Conservation (phyloP, 768 basidiomycete genomes). For the Gautieria morchelliformis region DNA sequence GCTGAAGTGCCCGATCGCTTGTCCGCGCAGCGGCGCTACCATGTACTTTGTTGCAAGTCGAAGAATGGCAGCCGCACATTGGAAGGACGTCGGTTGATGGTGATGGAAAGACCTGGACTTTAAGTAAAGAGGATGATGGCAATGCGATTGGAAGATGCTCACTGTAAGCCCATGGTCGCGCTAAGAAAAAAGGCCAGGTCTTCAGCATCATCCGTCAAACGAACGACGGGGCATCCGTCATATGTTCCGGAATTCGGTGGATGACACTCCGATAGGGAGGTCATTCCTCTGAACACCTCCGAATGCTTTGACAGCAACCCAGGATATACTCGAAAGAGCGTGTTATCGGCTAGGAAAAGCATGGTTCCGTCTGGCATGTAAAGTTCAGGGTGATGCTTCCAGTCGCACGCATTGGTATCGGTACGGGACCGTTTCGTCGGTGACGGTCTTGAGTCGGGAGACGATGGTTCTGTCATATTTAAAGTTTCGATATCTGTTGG, state of each 20-base stretch:
- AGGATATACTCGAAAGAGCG: conserved; percentile 18
- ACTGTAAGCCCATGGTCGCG: conserved; percentile 6
- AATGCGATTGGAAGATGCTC: conserved; percentile 7
- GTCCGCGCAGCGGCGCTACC: neutral
- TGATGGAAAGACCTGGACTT: neutral
- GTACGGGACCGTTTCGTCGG: neutral
- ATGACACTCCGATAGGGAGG: conserved; percentile 13
- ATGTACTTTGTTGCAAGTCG: conserved; percentile 2
- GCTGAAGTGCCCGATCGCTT: conserved; percentile 1
- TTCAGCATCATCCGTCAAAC: conserved; percentile 14
- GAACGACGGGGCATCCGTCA: conserved; percentile 19
- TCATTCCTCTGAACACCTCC: conserved; percentile 18
- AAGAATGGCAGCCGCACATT: neutral
- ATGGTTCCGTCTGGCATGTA: conserved; percentile 20
- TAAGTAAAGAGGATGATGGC: neutral
- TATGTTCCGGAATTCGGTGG: conserved; percentile 12
- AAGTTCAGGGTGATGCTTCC: conserved; percentile 14
- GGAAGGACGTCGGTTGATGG: neutral
- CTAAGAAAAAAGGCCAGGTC: conserved; percentile 12
- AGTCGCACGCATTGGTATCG: neutral
- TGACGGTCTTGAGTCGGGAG: too few relatives aligned
- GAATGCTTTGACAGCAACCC: conserved; percentile 17
- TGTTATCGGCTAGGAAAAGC: conserved; percentile 17
- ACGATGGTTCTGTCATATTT: too few relatives aligned
- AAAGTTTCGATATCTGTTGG: too few relatives aligned